Conservation (phyloP, 768 basidiomycete genomes). For the Tricholoma terreum region DNA sequence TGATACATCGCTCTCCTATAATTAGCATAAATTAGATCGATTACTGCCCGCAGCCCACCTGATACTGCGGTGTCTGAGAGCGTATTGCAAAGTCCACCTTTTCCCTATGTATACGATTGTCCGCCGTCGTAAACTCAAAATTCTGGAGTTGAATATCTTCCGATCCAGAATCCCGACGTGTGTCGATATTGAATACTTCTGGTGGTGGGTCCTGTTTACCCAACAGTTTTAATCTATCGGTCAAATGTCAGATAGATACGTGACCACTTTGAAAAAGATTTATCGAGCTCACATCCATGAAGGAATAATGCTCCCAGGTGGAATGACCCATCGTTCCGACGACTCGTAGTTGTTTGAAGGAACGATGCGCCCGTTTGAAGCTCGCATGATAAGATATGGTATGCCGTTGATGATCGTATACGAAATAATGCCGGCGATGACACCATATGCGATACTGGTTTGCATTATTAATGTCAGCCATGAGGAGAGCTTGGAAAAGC, state of each 20-base stretch:
- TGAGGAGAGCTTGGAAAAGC: conserved; percentile 12
- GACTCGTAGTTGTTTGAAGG: conserved; percentile 64
- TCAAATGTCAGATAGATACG: neutral
- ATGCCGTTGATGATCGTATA: conserved; percentile 74
- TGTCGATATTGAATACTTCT: neutral
- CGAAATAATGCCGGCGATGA: conserved; percentile 73
- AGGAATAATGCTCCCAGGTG: conserved; percentile 68
- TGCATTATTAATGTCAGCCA: conserved; percentile 1
- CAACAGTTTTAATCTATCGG: neutral
- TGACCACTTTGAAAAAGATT: neutral
- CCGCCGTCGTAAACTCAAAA: neutral
- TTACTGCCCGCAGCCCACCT: no score
- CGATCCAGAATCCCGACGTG: neutral
- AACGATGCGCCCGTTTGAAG: conserved; percentile 54
- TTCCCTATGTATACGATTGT: neutral
- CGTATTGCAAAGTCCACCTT: no score
- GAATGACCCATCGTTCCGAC: conserved; percentile 68
- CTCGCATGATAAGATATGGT: conserved; percentile 53
- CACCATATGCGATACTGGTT: conserved; percentile 82
- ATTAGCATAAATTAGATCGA: no score
- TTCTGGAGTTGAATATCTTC: neutral
- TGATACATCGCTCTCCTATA: no score
- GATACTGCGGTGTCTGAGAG: no score
- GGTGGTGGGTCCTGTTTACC: neutral
- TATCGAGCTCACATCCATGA: conserved; percentile 50